These are phyloP conservation scores for Geotrichum candidum DNA, from an alignment of 1,139 yeast genomes.

Conservation along the genomic window DNA sequence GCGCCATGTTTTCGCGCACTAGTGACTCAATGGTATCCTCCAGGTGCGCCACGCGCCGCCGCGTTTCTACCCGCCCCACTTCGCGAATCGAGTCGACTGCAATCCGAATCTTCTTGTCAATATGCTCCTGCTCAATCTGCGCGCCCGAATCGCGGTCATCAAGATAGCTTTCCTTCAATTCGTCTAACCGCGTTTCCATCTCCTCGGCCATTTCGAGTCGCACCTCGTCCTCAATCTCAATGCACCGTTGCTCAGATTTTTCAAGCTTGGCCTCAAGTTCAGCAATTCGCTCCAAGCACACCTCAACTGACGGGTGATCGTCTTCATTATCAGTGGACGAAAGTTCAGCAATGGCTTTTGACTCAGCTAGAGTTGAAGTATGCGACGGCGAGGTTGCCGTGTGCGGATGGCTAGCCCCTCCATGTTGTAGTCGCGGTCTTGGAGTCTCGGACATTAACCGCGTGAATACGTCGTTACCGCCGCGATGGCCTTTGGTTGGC, in stretches of 20 bases:
- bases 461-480: not conserved
- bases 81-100: constrained; percentile 11
- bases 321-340: not conserved
- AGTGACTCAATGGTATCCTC: constrained; percentile 2
- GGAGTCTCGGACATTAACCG: not conserved
- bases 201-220: constrained; percentile 34
- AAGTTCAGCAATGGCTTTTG: not conserved
- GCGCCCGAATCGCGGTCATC: constrained; percentile 27
- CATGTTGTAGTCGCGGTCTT: not conserved
- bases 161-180: constrained; percentile 27
- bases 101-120: constrained; percentile 10
- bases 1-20: constrained; percentile 5
- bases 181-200: constrained; percentile 33
- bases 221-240: constrained; percentile 30
- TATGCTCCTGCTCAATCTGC: constrained; percentile 10
- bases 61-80: constrained; percentile 3
- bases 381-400: not conserved
- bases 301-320: not conserved
- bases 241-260: constrained; percentile 22
- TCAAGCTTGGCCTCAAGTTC: constrained; percentile 27
- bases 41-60: not conserved
- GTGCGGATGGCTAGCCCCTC: not conserved
- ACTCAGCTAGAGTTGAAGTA: not conserved
- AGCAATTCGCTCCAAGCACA: constrained; percentile 19
- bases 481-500: constrained; percentile 7